Evolutionary conservation across 2,329 filamentous ascomycete species (phyloP).

Genomic region (Alternaria incomplexa): DNA sequence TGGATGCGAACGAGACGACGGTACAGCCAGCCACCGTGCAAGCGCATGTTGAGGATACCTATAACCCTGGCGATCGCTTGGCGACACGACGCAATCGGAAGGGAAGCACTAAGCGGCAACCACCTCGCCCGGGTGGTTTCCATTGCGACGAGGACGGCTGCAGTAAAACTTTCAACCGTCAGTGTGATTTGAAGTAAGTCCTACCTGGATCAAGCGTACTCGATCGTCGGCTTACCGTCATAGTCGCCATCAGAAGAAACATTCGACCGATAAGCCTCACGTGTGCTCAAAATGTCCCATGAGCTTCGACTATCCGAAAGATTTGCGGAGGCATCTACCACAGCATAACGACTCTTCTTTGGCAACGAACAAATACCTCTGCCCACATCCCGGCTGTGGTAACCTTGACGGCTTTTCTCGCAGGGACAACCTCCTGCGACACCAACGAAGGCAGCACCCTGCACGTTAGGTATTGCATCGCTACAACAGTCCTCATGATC

Average conservation of each 20-base stretch:
- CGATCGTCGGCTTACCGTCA: conserved; percentile 11
- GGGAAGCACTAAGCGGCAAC: no score
- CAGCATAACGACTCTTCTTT: conserved; percentile 32
- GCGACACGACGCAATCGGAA: conserved; percentile 2
- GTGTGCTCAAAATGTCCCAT: conserved; percentile 38
- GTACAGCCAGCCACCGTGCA: conserved; percentile 35
- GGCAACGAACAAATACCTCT: conserved; percentile 22
- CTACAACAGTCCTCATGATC: not conserved
- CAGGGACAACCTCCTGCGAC: conserved; percentile 44
- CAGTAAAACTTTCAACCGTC: conserved; percentile 36
- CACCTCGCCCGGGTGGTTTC: conserved; percentile 34
- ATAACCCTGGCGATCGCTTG: conserved; percentile 39
- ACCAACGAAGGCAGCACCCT: conserved; percentile 39
- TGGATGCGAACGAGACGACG: conserved; percentile 37
- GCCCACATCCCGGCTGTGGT: conserved; percentile 32
- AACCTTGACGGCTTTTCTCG: conserved; percentile 42
- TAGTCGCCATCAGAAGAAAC: conserved; percentile 44
- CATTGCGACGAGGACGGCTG: conserved; percentile 31
- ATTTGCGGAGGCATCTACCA: conserved; percentile 36
- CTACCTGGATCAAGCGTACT: not conserved
- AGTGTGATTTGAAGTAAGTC: conserved; percentile 46
- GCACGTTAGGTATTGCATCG: conserved; percentile 4
- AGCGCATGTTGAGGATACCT: conserved; percentile 35
- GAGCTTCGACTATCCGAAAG: conserved; percentile 46
- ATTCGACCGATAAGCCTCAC: conserved; percentile 39